A percentile compares a stretch with the other conserved stretches of the same genome.
These are phyloP conservation scores for Ophiosphaerella korrae DNA, from an alignment of 2,329 filamentous ascomycete genomes.

Conservation along the genomic window DNA sequence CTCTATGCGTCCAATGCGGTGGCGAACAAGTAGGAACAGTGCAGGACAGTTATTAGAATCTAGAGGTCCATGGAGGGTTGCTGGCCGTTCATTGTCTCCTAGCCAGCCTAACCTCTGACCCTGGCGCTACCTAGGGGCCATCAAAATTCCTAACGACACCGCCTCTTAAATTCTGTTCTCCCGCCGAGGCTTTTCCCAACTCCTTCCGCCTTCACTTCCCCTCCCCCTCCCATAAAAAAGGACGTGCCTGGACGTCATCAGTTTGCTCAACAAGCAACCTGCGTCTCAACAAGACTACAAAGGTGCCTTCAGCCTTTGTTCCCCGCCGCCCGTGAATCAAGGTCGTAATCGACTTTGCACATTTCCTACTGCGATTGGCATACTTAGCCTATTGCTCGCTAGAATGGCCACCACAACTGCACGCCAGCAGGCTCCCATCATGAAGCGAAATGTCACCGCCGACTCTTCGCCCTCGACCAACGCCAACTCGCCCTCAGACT, in stretches of 20 bases:
- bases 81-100: conserved; percentile 18
- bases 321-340: neutral
- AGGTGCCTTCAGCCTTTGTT: neutral
- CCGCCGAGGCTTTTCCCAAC: conserved; percentile 12
- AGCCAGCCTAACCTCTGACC: conserved; percentile 17
- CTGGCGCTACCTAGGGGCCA: conserved; percentile 20
- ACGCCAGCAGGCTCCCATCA: conserved; percentile 56
- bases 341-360: neutral
- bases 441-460: conserved; percentile 54
- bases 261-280: conserved; percentile 26
- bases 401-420: conserved; percentile 58
- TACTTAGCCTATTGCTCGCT: neutral
- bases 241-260: conserved; percentile 2
- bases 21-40: conserved; percentile 18
- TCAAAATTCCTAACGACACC: conserved; percentile 31
- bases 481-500: conserved; percentile 62
- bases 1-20: conserved; percentile 27
- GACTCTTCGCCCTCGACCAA: conserved; percentile 60
- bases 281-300: conserved; percentile 31
- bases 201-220: conserved; percentile 7
- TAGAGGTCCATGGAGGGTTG: neutral
- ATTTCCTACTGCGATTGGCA: conserved; percentile 1
- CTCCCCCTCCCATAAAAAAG: conserved; percentile 3
- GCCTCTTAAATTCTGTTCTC: conserved; percentile 31
- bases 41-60: conserved; percentile 17